Evolutionary conservation across 2,329 filamentous ascomycete genomes (phyloP).

Genomic region (Calycina herbarum): DNA sequence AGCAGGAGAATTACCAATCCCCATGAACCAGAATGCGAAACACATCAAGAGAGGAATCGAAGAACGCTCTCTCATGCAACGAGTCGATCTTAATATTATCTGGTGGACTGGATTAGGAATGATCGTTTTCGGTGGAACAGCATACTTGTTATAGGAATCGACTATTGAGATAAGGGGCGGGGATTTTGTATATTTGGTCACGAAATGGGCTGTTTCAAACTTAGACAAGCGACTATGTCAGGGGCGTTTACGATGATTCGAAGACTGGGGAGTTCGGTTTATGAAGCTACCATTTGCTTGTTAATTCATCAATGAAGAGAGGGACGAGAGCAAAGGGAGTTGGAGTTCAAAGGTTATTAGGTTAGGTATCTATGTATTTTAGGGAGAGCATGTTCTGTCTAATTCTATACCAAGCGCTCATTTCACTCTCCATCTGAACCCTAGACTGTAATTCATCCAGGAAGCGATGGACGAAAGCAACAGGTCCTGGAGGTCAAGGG

Average conservation of each 20-base stretch:
- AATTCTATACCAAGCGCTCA: slow-evolving; percentile 51
- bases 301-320: slow-evolving; percentile 14
- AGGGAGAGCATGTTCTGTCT: slow-evolving; percentile 5
- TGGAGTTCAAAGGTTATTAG: slow-evolving; percentile 3
- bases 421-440: slow-evolving; percentile 70
- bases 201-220: slow-evolving; percentile 13
- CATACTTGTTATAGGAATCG: slow-evolving; percentile 34
- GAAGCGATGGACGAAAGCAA: too few species aligned
- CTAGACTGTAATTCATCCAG: too few species aligned
- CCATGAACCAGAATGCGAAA: slow-evolving; percentile 36
- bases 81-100: slow-evolving; percentile 34
- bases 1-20: slow-evolving; percentile 30
- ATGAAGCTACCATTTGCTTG: slow-evolving; percentile 16
- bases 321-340: neutral
- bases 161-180: neutral
- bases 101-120: slow-evolving; percentile 39
- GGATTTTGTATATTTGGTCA: slow-evolving; percentile 25
- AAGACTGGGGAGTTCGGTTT: slow-evolving; percentile 13
- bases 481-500: too few species aligned
- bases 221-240: slow-evolving; percentile 17
- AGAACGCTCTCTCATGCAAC: slow-evolving; percentile 21
- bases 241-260: slow-evolving; percentile 23
- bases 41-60: slow-evolving; percentile 33
- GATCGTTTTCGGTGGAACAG: slow-evolving; percentile 37
- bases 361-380: slow-evolving; percentile 12